phyloP scores from a whole-genome alignment of 78 protist species.

The Bigelowiella natans region DNA sequence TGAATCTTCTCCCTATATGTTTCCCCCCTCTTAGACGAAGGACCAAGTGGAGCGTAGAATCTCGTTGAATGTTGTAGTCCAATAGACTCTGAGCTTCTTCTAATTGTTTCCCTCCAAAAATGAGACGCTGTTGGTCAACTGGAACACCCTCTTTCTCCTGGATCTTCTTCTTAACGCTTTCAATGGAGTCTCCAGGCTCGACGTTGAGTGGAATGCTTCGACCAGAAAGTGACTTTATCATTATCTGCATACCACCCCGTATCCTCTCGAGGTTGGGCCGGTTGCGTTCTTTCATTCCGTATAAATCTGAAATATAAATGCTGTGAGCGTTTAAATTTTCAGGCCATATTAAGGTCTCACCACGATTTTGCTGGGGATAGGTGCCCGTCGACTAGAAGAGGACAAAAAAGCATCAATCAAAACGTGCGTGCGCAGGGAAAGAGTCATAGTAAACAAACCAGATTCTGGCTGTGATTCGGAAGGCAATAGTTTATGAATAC shows the following conservation, averaged over 20 bases:
- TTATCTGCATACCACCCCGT: neutral
- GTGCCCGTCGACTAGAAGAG: neutral
- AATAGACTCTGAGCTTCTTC: slow-evolving; percentile 94
- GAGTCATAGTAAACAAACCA: too few relatives aligned
- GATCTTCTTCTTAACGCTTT: slow-evolving; percentile 87
- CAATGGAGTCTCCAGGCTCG: slow-evolving; percentile 88
- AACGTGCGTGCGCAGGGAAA: too few relatives aligned
- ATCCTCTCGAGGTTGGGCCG: too few relatives aligned
- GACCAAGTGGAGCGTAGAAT: slow-evolving; percentile 61
- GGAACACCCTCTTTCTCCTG: slow-evolving; percentile 98
- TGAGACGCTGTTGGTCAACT: slow-evolving; percentile 96
- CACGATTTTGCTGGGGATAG: neutral
- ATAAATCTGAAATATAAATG: too few relatives aligned
- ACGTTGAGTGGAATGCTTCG: slow-evolving; percentile 81
- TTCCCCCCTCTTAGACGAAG: slow-evolving; percentile 29
- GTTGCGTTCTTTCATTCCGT: too few relatives aligned
- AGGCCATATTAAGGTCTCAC: too few relatives aligned
- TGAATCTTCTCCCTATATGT: neutral
- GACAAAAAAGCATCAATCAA: too few relatives aligned
- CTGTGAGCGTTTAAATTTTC: too few relatives aligned
- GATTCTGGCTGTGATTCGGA: too few relatives aligned
- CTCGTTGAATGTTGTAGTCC: slow-evolving; percentile 95
- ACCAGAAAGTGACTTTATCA: slow-evolving; percentile 69
- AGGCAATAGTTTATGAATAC: too few relatives aligned
- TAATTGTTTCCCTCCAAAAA: slow-evolving; percentile 97